A percentile compares a stretch with the other conserved stretches of the same genome.
These are phyloP conservation scores for Pseudocercospora macadamiae DNA, from an alignment of 2,329 filamentous ascomycete species.

Conservation along the genomic window DNA sequence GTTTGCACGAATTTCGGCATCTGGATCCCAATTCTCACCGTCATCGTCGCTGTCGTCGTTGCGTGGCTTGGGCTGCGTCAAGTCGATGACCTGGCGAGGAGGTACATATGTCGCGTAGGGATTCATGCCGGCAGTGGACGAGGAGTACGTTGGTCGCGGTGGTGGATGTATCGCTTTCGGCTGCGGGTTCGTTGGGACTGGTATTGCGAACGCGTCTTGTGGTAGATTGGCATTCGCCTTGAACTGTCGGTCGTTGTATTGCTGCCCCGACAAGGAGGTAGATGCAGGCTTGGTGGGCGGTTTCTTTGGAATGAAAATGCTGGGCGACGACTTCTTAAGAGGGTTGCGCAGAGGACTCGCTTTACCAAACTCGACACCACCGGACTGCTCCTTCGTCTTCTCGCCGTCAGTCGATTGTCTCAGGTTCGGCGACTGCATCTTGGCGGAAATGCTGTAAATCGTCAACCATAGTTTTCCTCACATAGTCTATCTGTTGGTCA, in stretches of 20 bases:
- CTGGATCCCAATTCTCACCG: conserved; percentile 52
- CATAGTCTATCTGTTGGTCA: not conserved
- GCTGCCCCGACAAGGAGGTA: conserved; percentile 25
- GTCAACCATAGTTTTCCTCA: not conserved
- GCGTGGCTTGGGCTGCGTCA: conserved; percentile 41
- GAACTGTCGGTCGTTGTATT: conserved; percentile 39
- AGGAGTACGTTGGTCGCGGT: conserved; percentile 57
- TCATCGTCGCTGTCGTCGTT: conserved; percentile 37
- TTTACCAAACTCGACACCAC: conserved; percentile 59
- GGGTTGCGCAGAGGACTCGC: conserved; percentile 60
- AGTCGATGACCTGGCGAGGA: conserved; percentile 50
- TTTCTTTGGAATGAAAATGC: conserved; percentile 34
- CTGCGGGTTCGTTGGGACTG: conserved; percentile 49
- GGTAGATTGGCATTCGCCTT: conserved; percentile 17
- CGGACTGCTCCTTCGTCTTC: conserved; percentile 15
- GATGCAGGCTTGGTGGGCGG: conserved; percentile 18
- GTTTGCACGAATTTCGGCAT: conserved; percentile 50
- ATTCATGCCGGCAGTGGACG: conserved; percentile 38
- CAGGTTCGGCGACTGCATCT: conserved; percentile 36
- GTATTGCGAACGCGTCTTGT: conserved; percentile 19
- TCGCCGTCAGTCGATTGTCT: conserved; percentile 21
- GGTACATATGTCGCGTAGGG: conserved; percentile 23
- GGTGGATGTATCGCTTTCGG: conserved; percentile 54
- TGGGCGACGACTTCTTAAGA: conserved; percentile 31
- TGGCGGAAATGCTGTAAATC: conserved; percentile 33